Conservation (phyloP, 1,284 basidiomycete genomes). For the Boletus hoseneyae region DNA sequence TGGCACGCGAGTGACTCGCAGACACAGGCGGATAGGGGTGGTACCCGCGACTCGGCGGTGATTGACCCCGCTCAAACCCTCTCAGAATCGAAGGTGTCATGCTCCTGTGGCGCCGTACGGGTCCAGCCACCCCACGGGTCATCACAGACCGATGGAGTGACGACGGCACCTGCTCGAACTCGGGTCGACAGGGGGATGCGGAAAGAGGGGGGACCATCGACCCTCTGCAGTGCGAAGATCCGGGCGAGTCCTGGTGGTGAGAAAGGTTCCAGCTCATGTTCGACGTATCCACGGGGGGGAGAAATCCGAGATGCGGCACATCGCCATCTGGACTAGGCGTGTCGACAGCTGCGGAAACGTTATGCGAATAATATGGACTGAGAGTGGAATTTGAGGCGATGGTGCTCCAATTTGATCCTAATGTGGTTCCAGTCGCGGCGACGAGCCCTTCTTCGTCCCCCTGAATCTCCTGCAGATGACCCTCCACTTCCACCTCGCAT, state of each 20-base stretch:
- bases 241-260: constrained; percentile 30
- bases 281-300: constrained; percentile 23
- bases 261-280: constrained; percentile 30
- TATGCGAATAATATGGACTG: constrained; percentile 26
- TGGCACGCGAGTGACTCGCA: constrained; percentile 25
- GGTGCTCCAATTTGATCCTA: constrained; percentile 17
- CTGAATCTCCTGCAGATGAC: constrained; percentile 53
- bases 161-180: constrained; percentile 44
- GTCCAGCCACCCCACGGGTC: constrained; percentile 42
- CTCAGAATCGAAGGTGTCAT: constrained; percentile 64
- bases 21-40: constrained; percentile 28
- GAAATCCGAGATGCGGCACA: constrained; percentile 24
- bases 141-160: constrained; percentile 25
- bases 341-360: constrained; percentile 13
- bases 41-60: constrained; percentile 28
- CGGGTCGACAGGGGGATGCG: constrained; percentile 63
- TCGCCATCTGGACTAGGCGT: constrained; percentile 21
- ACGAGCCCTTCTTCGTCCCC: constrained; percentile 61
- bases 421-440: constrained; percentile 20
- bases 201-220: constrained; percentile 50
- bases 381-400: constrained; percentile 13
- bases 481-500: constrained; percentile 59
- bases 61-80: constrained; percentile 31
- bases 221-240: constrained; percentile 35
- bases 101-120: constrained; percentile 65